Evolutionary conservation across 192 early-diverging fungal species (phyloP).

Genomic region (Dissophora globulifera): DNA sequence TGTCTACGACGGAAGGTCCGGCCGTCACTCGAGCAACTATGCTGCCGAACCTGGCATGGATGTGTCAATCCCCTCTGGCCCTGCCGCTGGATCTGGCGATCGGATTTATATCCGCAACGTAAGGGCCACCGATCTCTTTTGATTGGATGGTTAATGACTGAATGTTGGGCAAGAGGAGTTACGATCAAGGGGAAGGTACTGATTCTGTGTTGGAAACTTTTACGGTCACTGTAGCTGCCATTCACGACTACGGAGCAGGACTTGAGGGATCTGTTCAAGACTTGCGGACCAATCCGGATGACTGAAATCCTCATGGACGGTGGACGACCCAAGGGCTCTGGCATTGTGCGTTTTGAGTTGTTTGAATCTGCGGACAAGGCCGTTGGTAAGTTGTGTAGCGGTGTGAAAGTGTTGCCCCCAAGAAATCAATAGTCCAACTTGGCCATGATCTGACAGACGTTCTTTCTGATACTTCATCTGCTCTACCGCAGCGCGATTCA

Average conservation of each 20-base stretch:
- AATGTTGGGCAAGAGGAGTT: too few relatives aligned
- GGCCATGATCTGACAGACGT: neutral
- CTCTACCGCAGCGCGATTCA: conserved; percentile 23
- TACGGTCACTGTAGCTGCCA: too few relatives aligned
- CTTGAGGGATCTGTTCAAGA: conserved; percentile 64
- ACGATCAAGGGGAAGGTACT: too few relatives aligned
- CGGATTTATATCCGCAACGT: conserved; percentile 50
- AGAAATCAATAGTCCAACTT: neutral
- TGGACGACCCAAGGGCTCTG: conserved; percentile 66
- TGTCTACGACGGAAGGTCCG: conserved; percentile 7
- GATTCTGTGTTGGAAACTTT: neutral
- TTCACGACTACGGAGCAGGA: conserved; percentile 69
- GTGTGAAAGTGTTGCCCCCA: neutral
- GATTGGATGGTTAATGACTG: neutral
- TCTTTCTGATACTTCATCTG: neutral
- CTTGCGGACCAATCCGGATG: conserved; percentile 60
- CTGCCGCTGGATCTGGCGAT: conserved; percentile 44
- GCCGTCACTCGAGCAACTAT: neutral
- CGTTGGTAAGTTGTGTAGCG: conserved; percentile 53
- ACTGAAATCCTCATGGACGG: conserved; percentile 57
- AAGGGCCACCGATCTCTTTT: neutral
- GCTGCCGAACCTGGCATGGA: conserved; percentile 24
- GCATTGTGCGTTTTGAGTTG: conserved; percentile 64
- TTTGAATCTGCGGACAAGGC: conserved; percentile 60
- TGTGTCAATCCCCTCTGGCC: conserved; percentile 28